Base-by-base conservation (phyloP, 1,284 basidiomycete species). In the Ustilago bromivora region DNA sequence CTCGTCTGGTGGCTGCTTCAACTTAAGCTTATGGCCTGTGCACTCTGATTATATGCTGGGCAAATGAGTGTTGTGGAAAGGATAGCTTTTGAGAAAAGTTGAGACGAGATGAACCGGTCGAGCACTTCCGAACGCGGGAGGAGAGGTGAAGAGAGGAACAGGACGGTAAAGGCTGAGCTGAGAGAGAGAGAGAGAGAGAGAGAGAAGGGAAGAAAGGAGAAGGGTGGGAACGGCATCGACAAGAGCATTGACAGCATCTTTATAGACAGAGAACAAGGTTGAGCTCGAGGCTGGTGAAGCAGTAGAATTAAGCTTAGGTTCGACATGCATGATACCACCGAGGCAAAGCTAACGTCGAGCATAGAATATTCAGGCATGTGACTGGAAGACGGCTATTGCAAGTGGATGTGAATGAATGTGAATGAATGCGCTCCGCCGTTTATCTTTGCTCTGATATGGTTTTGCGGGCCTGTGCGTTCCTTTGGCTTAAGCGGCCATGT, bases 341-440 rank as follows among this genome's bases (percentile, higher is more conserved):
- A 19, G 13, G 23, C 52, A 19, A 11, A 46, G 43, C 43, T 46
- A 46, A 19, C 8, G n/a, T 15, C 15, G 40, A 43, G 40, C 40
- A 43, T 15, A 28, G 23, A 28, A 28, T 28, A 28, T 28, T 3
- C 23, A 28, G 23, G 23, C 23, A 28, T 28, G 23, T 3, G 23
- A 28, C 23, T 28, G 23, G 23, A 28, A 28, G 23, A 28, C 3
- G 23, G 23, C 23, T 28, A 28, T 28, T 28, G 23, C 23, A 28
- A 28, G 23, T 28, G 23, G 2, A 28, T 28, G 23, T 28, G 23
- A 23, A 23, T 23, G 23, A 23, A 23, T 23, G 19, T 19, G 38
- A 32, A 40, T 52, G 58, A 52, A 62, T 62, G 60, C 60, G 43
- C 40, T 62, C 35, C 41, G 36, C 53, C 8, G 52, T 12, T 41